These are phyloP conservation scores for Elsinoe perseae DNA, from an alignment of 2,329 filamentous ascomycete species.

Conservation along the genomic window DNA sequence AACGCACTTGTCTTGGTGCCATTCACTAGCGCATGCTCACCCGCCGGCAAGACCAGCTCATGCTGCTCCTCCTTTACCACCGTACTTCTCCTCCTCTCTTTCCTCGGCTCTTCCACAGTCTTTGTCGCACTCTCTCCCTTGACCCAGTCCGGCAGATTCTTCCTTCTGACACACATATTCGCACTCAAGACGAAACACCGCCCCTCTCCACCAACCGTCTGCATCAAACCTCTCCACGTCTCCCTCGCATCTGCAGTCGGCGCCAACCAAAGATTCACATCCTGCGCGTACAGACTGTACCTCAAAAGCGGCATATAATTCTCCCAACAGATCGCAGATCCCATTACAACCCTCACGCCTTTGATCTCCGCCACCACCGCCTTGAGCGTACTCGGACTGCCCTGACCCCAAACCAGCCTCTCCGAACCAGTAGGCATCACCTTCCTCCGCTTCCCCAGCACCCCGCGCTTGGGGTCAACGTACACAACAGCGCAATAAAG, in stretches of 20 bases:
- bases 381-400: slow-evolving; percentile 66
- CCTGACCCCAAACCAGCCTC: slow-evolving; percentile 82
- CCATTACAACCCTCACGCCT: slow-evolving; percentile 71
- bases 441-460: slow-evolving; percentile 80
- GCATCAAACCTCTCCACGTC: slow-evolving; percentile 75
- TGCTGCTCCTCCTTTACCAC: slow-evolving; percentile 43
- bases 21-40: slow-evolving; percentile 20
- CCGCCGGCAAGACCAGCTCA: slow-evolving; percentile 43
- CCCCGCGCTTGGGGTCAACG: slow-evolving; percentile 64
- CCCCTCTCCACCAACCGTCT: slow-evolving; percentile 72
- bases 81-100: slow-evolving; percentile 14
- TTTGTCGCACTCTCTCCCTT: slow-evolving; percentile 27
- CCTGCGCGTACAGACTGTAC: slow-evolving; percentile 77
- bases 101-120: background rate
- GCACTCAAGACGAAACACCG: slow-evolving; percentile 77
- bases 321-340: slow-evolving; percentile 90
- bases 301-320: slow-evolving; percentile 90
- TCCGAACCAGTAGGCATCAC: slow-evolving; percentile 87
- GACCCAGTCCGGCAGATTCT: slow-evolving; percentile 53
- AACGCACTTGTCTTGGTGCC: slow-evolving; percentile 11
- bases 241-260: slow-evolving; percentile 81
- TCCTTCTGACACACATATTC: slow-evolving; percentile 67
- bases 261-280: slow-evolving; percentile 84
- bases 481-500: slow-evolving; percentile 79
- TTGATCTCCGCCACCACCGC: slow-evolving; percentile 74